These are phyloP conservation scores for Diaporthe citriasiana DNA, from an alignment of 2,329 filamentous ascomycete genomes.

Conservation along the genomic window DNA sequence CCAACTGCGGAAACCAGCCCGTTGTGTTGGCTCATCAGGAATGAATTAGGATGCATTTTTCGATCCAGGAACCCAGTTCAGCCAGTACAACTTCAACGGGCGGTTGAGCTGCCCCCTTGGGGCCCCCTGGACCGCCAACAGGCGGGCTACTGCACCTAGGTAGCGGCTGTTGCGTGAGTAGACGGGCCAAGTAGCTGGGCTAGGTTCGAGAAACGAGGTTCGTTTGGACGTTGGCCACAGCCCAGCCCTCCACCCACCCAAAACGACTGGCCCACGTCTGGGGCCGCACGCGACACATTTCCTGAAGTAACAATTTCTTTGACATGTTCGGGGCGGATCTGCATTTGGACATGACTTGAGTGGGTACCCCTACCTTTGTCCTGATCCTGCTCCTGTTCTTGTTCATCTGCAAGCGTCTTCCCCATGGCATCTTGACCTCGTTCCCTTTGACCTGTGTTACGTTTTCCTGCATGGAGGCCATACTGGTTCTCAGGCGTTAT, in stretches of 20 bases:
- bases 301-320: constrained; percentile 33
- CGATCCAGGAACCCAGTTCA: constrained; percentile 10
- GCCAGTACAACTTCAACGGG: constrained; percentile 4
- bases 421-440: constrained; percentile 20
- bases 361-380: constrained; percentile 29
- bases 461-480: constrained; percentile 32
- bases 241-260: constrained; percentile 29
- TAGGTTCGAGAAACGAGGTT: constrained; percentile 28
- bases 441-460: constrained; percentile 14
- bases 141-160: constrained; percentile 3
- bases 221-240: constrained; percentile 11
- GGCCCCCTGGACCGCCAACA: neutral
- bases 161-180: constrained; percentile 12
- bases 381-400: constrained; percentile 6
- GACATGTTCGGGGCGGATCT: constrained; percentile 32
- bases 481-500: constrained; percentile 28
- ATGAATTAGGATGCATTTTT: constrained; percentile 13
- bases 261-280: constrained; percentile 29
- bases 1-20: constrained; percentile 17
- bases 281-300: constrained; percentile 30
- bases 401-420: constrained; percentile 12
- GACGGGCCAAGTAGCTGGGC: constrained; percentile 30
- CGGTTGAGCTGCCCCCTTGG: neutral
- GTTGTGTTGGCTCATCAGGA: neutral
- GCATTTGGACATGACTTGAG: constrained; percentile 26